Conservation (phyloP, 768 basidiomycete species). For the Russula abietina region DNA sequence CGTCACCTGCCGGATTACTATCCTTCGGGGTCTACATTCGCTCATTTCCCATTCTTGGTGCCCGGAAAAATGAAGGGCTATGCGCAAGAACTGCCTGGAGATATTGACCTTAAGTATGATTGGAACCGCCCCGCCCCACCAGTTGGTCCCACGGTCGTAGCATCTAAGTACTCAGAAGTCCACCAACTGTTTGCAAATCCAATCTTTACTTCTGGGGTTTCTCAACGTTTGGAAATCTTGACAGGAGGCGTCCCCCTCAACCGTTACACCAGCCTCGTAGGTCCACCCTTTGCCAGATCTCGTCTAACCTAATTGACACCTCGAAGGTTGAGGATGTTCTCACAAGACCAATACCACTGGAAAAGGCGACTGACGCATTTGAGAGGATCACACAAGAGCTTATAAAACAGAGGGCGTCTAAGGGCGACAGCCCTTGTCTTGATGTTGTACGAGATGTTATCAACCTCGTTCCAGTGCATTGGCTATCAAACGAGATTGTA, state of each 20-base stretch:
- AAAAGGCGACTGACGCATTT: constrained; percentile 5
- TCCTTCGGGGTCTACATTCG: constrained; percentile 57
- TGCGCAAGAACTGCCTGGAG: constrained; percentile 33
- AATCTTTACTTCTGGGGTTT: constrained; percentile 3
- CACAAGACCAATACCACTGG: not conserved
- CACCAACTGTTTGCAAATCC: not conserved
- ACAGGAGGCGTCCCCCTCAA: constrained; percentile 13
- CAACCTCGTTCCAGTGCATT: constrained; percentile 54
- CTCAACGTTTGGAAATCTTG: constrained; percentile 5
- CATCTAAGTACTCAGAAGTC: constrained; percentile 4
- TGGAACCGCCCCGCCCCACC: constrained; percentile 47
- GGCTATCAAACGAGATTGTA: constrained; percentile 55
- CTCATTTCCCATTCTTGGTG: constrained; percentile 75
- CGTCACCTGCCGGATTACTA: constrained; percentile 65
- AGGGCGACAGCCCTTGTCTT: constrained; percentile 35
- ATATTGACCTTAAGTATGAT: constrained; percentile 43
- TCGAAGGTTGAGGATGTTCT: constrained; percentile 16
- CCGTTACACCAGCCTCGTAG: not conserved
- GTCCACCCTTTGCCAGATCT: not conserved
- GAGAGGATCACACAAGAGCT: constrained; percentile 1
- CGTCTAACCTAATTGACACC: not conserved
- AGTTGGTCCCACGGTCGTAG: constrained; percentile 8
- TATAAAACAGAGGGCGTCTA: constrained; percentile 32
- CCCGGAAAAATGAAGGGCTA: constrained; percentile 45
- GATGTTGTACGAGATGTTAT: constrained; percentile 67